Base-by-base conservation (phyloP, 202 grass and related monocot genomes). In the Zoysia matrella region DNA sequence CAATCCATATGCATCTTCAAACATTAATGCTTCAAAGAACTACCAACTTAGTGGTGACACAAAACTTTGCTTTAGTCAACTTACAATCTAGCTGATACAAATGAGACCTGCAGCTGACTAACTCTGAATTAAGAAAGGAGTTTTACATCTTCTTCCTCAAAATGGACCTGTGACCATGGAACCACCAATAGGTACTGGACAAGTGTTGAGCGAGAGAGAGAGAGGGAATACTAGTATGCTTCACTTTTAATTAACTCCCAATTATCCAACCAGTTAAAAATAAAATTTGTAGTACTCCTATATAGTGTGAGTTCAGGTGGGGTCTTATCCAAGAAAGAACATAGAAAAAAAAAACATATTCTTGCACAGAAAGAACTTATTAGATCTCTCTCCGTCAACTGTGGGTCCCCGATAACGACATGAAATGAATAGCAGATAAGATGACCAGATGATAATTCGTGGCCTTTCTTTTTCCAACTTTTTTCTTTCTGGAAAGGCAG, bases 321-420 rank as follows among this genome's bases (percentile, higher is more conserved):
- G 47, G 78, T 63, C 65, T 89, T 81, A 89, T 89, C 82, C 82
- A 52, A 15, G 18, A 56, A 73, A 51, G 69, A 36, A 78, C 22
- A 30, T 30, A 30, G 22, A 51, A 69, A 13, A 50, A 47, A 71
- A 76, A 45, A 89, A 85, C 39, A 73, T 58, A 78, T 69, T 89
- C 87, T 30, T 30, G 22, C 87, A 68, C 52, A 11, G 13, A 89
- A 89, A 67, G 60, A 69, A 62, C 52, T 54, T 43, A 16, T 48
- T 47, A 44, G 22, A 76, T 84, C 40, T 77, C 67, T 68, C 77
- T 7, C 40, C 15, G n/a, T 89, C 73, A 58, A 51, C 0, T 0
- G 57, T 47, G 77, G 78, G 44, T 2, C 82, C 67, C 10, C 13
- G 87, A 89, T n/a, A 8, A 72, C 7, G 87, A 85, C 76, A 39